These are phyloP conservation scores for Penicillium sp. DNA, from an alignment of 2,329 filamentous ascomycete genomes.

Conservation along the genomic window DNA sequence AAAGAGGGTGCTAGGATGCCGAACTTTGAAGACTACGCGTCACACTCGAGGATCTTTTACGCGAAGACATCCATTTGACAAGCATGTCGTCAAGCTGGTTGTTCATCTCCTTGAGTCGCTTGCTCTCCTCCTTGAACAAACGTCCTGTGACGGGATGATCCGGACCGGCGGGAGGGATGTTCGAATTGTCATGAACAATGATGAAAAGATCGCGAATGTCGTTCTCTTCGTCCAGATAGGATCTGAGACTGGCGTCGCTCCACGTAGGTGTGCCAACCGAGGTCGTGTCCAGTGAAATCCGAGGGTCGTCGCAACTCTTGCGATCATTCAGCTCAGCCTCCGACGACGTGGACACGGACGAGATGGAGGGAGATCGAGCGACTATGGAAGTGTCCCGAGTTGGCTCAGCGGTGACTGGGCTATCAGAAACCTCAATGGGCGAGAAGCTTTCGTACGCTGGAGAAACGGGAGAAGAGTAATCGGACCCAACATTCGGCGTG, in stretches of 20 bases:
- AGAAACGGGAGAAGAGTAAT: slow-evolving; percentile 35
- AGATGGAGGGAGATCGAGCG: slow-evolving; percentile 51
- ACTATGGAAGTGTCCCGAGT: slow-evolving; percentile 66
- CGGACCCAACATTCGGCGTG: slow-evolving; percentile 15
- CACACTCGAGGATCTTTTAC: slow-evolving; percentile 16
- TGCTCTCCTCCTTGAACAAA: slow-evolving; percentile 81
- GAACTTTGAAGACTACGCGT: slow-evolving; percentile 16
- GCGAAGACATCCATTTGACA: slow-evolving; percentile 64
- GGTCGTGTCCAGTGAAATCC: slow-evolving; percentile 50
- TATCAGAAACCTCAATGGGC: slow-evolving; percentile 42
- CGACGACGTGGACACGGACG: slow-evolving; percentile 53
- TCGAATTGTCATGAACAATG: slow-evolving; percentile 87
- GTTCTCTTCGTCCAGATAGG: slow-evolving; percentile 83
- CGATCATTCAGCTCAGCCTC: slow-evolving; percentile 23
- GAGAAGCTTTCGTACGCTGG: slow-evolving; percentile 66
- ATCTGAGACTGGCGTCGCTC: slow-evolving; percentile 79
- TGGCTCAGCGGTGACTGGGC: slow-evolving; percentile 50
- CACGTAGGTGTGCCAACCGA: slow-evolving; percentile 60
- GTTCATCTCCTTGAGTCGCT: slow-evolving; percentile 78
- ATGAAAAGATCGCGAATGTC: slow-evolving; percentile 86
- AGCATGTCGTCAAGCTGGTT: slow-evolving; percentile 84
- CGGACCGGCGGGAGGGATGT: slow-evolving; percentile 68
- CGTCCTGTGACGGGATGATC: slow-evolving; percentile 78
- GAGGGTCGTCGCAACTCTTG: slow-evolving; percentile 38
- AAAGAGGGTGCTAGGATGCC: slow-evolving; percentile 13